phyloP scores from a whole-genome alignment of 78 protist genomes.

The Guillardia theta region DNA sequence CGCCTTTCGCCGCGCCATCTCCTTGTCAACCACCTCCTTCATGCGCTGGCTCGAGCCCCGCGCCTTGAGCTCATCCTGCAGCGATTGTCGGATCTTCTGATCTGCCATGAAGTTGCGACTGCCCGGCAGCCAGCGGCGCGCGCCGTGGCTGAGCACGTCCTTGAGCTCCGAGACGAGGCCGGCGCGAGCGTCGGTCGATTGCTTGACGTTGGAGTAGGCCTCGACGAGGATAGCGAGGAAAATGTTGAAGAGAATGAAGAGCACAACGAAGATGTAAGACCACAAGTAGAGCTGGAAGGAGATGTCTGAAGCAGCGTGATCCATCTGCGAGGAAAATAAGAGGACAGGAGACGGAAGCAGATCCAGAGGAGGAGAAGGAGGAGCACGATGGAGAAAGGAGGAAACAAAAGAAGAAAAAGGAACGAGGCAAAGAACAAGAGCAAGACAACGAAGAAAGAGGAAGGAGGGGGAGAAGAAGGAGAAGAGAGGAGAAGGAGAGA shows the following conservation, averaged over 20 bases:
- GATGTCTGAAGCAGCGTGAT: background rate
- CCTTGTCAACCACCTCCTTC: too few relatives aligned
- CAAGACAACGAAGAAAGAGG: background rate
- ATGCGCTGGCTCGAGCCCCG: too few relatives aligned
- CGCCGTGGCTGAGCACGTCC: too few relatives aligned
- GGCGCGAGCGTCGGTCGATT: too few relatives aligned
- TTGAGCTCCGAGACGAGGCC: too few relatives aligned
- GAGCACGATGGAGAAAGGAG: background rate
- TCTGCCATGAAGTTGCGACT: too few relatives aligned
- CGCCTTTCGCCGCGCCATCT: too few relatives aligned
- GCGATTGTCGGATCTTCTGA: too few relatives aligned
- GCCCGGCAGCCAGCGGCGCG: too few relatives aligned
- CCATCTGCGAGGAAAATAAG: background rate
- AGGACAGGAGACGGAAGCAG: background rate
- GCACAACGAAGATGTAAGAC: background rate
- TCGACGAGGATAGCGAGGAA: constrained; percentile 6
- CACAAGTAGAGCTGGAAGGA: background rate
- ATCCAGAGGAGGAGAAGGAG: background rate
- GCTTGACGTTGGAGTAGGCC: background rate
- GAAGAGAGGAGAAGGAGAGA: background rate
- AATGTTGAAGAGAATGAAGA: background rate
- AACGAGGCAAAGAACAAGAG: background rate
- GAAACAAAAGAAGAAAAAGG: background rate
- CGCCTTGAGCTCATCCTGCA: too few relatives aligned
- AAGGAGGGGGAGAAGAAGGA: background rate